These are phyloP conservation scores for Tetragonia tetragonoides DNA, from an alignment of 148 eudicot species.

Conservation along the genomic window DNA sequence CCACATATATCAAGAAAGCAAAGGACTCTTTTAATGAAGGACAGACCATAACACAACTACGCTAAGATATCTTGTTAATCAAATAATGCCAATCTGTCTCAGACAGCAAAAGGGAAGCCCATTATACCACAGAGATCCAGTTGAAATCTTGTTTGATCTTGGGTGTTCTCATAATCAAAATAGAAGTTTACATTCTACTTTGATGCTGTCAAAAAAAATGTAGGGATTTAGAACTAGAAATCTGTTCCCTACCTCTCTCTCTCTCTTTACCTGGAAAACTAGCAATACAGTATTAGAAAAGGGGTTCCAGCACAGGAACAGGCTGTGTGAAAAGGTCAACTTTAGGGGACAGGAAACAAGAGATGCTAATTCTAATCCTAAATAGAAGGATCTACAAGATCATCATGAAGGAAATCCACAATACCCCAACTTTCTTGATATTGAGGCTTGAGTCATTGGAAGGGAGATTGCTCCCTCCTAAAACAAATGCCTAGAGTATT, in stretches of 20 bases:
- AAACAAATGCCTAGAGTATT: background rate
- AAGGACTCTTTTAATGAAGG: conserved; percentile 1
- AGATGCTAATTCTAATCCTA: background rate
- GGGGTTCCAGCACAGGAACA: background rate
- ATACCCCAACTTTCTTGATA: background rate
- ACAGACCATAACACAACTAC: background rate
- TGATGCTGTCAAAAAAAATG: background rate
- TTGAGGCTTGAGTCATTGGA: background rate
- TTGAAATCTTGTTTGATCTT: too few relatives aligned
- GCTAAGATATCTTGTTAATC: background rate
- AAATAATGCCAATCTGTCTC: background rate
- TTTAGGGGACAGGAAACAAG: background rate
- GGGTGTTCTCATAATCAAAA: too few relatives aligned
- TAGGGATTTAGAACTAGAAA: background rate
- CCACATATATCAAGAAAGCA: background rate
- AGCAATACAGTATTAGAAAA: background rate
- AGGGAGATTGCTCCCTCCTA: background rate
- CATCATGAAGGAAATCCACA: background rate
- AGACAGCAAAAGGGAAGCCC: conserved; percentile 1
- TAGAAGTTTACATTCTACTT: background rate
- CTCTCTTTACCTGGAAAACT: background rate
- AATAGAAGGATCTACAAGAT: background rate
- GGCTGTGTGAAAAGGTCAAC: background rate
- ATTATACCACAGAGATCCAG: background rate
- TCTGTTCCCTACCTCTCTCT: background rate